Evolutionary conservation across 2,329 filamentous ascomycete species (phyloP), one percentile per base, ranked within the genome.

Genomic region (Colletotrichum zoysiae): DNA sequence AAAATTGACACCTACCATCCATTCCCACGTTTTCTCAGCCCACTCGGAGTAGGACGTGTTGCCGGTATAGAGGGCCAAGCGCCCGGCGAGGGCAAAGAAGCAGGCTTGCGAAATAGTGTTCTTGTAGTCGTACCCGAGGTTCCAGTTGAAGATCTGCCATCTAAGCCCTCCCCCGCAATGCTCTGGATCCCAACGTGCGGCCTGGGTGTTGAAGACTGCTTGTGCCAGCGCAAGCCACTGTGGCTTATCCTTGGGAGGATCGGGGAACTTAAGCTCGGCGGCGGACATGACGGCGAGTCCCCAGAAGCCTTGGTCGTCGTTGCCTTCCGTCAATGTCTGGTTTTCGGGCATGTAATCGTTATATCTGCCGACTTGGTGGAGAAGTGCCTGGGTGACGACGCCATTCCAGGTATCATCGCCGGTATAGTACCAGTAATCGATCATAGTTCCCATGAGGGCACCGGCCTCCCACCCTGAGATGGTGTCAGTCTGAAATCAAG

Each of bases 351-450:
- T 95, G 79, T 92, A 96, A 78, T 95, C 91, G 69, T 89, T 84
- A 77, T 92, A 86, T 2, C 89, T 86, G 65, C 93, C 93, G 65
- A 91, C 89, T 81, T 97, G 94, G 78, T 88, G 91, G 58, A 95
- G 85, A 76, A 97, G 86, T 16, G 88, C 94, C 74, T 93, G 85
- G 46, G 86, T 86, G 20, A 89, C 88, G 53, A 93, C 82, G 20
- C 90, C 83, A 78, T 95, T 95, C 82, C 93, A 96, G 44, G 87
- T 86, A 5, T 86, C 82, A 78, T 95, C 93, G 26, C 90, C 91
- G 0, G 93, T 95, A 79, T 94, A 93, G 78, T 91, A 93, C 93
- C 93, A 97, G 80, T 96, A 96, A 77, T 96, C 93, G 65, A 97
- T 86, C 74, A 96, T 83, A 2, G 91, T 85, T 30, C 88, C 89